Base-by-base conservation (phyloP, 805 yeast genomes). In the Phaffomyces antillensis region DNA sequence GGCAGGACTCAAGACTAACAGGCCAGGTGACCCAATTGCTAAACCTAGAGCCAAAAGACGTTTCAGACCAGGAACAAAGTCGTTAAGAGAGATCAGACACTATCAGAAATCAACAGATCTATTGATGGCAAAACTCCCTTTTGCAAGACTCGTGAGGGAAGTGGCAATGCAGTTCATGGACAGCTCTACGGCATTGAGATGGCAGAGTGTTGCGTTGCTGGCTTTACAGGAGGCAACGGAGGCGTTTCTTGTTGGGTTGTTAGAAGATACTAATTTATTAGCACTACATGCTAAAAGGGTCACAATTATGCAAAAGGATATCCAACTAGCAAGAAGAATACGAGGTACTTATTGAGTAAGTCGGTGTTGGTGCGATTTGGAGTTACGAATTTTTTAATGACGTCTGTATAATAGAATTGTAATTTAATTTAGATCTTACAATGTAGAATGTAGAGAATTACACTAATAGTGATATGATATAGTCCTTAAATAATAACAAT, bases 141-240 rank as follows among this genome's bases (percentile, higher is more conserved):
- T 85, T 68, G 86, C 91, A 1, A 67, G 91, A 48, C 65, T 85
- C 23, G 87, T 85, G 9, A 75, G 83, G 49, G 93, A 85, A 53
- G 81, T 85, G 4, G 83, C 88, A 0, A 79, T 79, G 42, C 64
- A 67, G 40, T 70, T 65, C 39, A 74, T 77, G 42, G 80, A 79
- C 3, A 18, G 23, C 13, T 39, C 41, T 17, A 18, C 38, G 9
- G 44, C 41, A 3, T 68, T 81, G 40, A 73, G 86, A 56, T 85
- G 95, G 95, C 91, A 85, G 54, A 76, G 84, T 23, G 77, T 82
- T 59, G 93, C 91, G 1, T 71, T 85, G 13, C 56, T 84, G 61
- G 91, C 91, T 5, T 64, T 85, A 31, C 95, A 85, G 58, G 95
- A 85, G 58, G 91, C 91, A 2, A 73, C 85, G 40, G 95, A 85